Evolutionary conservation across 2,329 filamentous ascomycete genomes (phyloP), one percentile per base, ranked within the genome.

Genomic region (Furcasterigmium sp.): DNA sequence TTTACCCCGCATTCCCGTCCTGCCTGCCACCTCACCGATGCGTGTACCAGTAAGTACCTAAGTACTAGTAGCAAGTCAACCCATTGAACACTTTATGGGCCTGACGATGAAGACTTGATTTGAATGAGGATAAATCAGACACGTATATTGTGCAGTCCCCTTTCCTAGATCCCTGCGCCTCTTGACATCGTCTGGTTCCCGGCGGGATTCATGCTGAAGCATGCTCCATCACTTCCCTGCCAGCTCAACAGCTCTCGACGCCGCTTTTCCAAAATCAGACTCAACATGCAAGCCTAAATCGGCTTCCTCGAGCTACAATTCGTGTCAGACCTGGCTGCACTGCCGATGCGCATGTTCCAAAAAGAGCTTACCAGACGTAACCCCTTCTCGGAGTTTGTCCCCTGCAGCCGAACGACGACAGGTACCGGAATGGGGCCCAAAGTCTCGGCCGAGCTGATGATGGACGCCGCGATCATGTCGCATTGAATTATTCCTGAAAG

Each of bases 391-490:
- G 62, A 63, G 43, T 73, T 73, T 3, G 70, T 74, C 1, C 71
- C 71, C 45, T 74, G 70, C 2, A 74, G 52, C 8, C 71, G 58
- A 14, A 71, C 67, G 0, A 74, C 69, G 17, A 73, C 61, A 0
- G 70, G 70, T 4, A 73, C 56, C 3, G 52, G 53, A 20, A 72
- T 57, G 5, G 56, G 53, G 0, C 62, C 63, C 21, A 67, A 54
- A 19, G 66, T 54, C 5, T 48, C 52, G 3, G 63, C 63, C 2
- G 70, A 70, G 1, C 59, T 60, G 17, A 75, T 59, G 42, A 74
- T 71, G 8, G 70, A 68, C 51, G 71, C 64, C 9, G 72, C 71
- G 49, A 75, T 72, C 71, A 75, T 75, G 46, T 72, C 69, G 25
- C 70, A 73, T 28, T 63, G 61, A 2, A 68, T 71, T 14, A 75